Percentiles rank a stretch among this genome's conserved stretches.
phyloP scores from a whole-genome alignment of 2,329 filamentous ascomycete species.

The Verticillium nubilum region DNA sequence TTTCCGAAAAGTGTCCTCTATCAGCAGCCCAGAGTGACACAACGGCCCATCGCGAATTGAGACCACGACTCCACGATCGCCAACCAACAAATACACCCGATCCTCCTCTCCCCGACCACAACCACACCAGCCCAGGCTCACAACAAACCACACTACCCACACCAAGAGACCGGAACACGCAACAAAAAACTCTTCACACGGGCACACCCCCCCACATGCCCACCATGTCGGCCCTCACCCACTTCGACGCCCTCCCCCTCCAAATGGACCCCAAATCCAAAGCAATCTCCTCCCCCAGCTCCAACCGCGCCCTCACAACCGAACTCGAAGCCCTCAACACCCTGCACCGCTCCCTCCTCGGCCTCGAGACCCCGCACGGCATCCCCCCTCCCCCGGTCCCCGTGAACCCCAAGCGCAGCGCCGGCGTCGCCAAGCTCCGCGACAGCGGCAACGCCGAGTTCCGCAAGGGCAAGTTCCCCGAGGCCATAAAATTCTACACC shows the following conservation, averaged over 20 bases:
- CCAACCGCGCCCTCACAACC: constrained; percentile 46
- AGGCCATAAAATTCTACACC: constrained; percentile 76
- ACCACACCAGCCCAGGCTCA: background rate
- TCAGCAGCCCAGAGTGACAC: background rate
- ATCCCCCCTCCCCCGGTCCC: constrained; percentile 83
- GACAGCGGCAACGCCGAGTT: constrained; percentile 80
- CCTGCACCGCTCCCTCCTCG: constrained; percentile 70
- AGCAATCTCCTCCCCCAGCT: constrained; percentile 52
- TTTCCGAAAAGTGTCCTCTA: constrained; percentile 1
- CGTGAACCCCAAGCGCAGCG: constrained; percentile 86
- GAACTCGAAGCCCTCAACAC: constrained; percentile 72
- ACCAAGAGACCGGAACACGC: background rate
- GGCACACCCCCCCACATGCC: background rate
- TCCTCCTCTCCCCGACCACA: background rate
- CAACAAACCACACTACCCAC: no score
- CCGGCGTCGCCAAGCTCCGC: constrained; percentile 83
- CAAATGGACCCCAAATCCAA: constrained; percentile 79
- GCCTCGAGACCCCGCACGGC: constrained; percentile 54
- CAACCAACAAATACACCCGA: background rate
- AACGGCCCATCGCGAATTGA: background rate
- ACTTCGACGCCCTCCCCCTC: constrained; percentile 79
- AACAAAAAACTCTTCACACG: background rate
- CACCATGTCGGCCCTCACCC: constrained; percentile 56
- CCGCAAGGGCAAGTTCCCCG: constrained; percentile 68
- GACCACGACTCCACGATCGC: background rate